Percentiles rank a stretch among this genome's conserved stretches.
These are phyloP conservation scores for Boechera divaricarpa DNA, from an alignment of 345 rosid genomes.

Conservation along the genomic window DNA sequence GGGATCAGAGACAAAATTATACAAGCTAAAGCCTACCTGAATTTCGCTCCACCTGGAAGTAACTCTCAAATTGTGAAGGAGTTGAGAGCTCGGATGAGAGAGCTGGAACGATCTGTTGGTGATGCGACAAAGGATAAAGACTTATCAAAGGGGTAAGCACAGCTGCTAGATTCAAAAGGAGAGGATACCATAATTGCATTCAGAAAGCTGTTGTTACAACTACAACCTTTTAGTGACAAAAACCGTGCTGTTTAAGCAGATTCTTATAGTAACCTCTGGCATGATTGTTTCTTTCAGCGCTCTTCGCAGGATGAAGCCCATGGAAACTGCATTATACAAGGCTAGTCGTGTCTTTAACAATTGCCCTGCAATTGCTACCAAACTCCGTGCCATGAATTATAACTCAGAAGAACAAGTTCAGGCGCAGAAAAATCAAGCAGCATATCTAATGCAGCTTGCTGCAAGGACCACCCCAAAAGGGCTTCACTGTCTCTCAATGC, in stretches of 20 bases:
- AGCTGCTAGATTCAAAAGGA: conserved; percentile 15
- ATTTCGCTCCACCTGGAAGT: conserved; percentile 66
- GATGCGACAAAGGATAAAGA: conserved; percentile 70
- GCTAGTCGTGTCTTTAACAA: conserved; percentile 63
- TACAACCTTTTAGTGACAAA: conserved; percentile 23
- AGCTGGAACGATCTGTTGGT: conserved; percentile 68
- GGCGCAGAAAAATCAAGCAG: conserved; percentile 67
- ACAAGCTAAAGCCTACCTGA: conserved; percentile 77
- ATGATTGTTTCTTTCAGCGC: conserved; percentile 58
- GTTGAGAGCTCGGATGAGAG: conserved; percentile 70
- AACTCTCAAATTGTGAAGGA: conserved; percentile 75
- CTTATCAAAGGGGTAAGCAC: conserved; percentile 72
- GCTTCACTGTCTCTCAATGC: conserved; percentile 91
- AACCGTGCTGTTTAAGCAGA: conserved; percentile 10
- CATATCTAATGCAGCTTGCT: conserved; percentile 81
- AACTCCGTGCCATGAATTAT: conserved; percentile 76
- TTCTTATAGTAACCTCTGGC: conserved; percentile 28
- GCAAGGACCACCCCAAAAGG: conserved; percentile 93
- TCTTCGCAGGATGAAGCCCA: conserved; percentile 63
- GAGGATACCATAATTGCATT: conserved; percentile 12
- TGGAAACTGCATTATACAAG: conserved; percentile 64
- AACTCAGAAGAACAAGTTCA: conserved; percentile 78
- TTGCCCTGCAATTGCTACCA: conserved; percentile 69
- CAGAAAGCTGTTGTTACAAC: not conserved
- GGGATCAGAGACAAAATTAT: conserved; percentile 82